Conservation (phyloP, 129 eudicot genomes). For the Escallonia rubra region DNA sequence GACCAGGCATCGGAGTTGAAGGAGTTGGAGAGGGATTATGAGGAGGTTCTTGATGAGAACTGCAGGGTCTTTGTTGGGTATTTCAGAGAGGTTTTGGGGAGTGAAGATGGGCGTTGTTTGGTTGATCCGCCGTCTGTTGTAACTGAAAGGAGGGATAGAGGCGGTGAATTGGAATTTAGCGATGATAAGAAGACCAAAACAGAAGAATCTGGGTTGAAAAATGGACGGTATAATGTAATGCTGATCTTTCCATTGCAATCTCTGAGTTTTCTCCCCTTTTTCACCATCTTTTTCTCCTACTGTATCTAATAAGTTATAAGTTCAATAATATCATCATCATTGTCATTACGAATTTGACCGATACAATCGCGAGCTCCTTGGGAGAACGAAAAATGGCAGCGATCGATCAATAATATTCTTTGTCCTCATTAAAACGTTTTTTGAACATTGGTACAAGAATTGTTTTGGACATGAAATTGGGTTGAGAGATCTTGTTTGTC, state of each 20-base stretch:
- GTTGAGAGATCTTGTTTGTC: no score
- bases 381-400: no score
- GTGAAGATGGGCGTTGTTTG: constrained; percentile 25
- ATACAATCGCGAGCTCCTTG: no score
- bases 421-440: no score
- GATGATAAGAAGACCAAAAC: constrained; percentile 27
- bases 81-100: constrained; percentile 49
- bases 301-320: no score
- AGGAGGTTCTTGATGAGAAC: constrained; percentile 65
- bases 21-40: constrained; percentile 65
- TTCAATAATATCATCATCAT: no score
- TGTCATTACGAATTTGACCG: no score
- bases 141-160: constrained; percentile 20
- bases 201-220: constrained; percentile 36
- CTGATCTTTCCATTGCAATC: constrained; percentile 14
- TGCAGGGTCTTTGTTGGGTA: constrained; percentile 56
- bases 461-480: no score
- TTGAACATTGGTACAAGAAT: no score
- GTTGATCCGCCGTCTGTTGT: constrained; percentile 50
- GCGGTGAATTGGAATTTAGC: constrained; percentile 12
- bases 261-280: no score
- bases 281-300: no score
- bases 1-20: constrained; percentile 57
- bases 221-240: constrained; percentile 93
- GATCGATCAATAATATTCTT: no score